Evolutionary conservation across 768 basidiomycete genomes (phyloP).

Genomic region (Cystobasidium ongulense): DNA sequence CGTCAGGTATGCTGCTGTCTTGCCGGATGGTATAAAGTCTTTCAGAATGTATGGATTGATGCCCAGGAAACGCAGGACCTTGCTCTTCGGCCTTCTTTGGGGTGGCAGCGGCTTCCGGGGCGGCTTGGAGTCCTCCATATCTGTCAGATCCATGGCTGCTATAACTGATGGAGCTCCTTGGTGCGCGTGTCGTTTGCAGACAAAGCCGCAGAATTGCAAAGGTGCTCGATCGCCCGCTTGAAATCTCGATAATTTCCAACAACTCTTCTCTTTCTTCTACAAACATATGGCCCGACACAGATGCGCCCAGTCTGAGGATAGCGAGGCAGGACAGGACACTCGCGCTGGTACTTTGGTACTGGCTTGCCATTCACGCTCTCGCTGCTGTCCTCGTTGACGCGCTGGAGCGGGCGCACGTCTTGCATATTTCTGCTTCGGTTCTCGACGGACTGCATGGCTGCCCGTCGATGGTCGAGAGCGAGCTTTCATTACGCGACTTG

Average conservation of each 20-base stretch:
- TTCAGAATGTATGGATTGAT: slow-evolving; percentile 16
- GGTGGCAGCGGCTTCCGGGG: neutral
- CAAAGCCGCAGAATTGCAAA: neutral
- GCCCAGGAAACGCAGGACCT: slow-evolving; percentile 19
- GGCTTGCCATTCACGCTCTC: neutral
- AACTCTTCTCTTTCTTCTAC: neutral
- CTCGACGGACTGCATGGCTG: slow-evolving; percentile 6
- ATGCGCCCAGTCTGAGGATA: slow-evolving; percentile 2
- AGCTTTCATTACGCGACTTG: neutral
- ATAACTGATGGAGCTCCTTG: neutral
- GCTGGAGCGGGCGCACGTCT: neutral
- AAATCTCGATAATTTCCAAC: neutral
- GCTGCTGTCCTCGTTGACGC: neutral
- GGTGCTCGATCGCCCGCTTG: neutral
- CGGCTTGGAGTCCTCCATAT: neutral
- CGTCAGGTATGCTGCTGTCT: slow-evolving; percentile 22
- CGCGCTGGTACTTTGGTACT: neutral
- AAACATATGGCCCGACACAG: neutral
- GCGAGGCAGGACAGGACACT: slow-evolving; percentile 2
- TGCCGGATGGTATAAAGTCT: slow-evolving; percentile 11
- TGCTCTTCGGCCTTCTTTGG: neutral
- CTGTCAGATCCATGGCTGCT: neutral
- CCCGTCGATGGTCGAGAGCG: neutral
- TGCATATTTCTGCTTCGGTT: neutral
- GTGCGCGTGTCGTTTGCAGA: neutral